Conservation (phyloP, 139 green algal species). For the Micromonas commoda region DNA sequence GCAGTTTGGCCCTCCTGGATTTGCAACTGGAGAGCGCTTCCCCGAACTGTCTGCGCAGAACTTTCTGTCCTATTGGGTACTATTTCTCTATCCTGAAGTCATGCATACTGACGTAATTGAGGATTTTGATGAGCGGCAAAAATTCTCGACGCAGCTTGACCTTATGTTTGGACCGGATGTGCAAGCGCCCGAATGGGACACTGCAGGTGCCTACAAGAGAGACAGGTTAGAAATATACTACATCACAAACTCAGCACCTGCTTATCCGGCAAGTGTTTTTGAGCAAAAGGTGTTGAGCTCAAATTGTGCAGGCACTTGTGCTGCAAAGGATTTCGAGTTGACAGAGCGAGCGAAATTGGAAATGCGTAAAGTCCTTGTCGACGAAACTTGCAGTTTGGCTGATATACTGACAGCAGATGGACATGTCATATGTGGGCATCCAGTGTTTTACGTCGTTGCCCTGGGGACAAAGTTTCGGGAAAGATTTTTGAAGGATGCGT, state of each 20-base stretch:
- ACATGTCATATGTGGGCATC: background rate
- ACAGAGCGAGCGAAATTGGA: too few species aligned
- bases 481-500: too few species aligned
- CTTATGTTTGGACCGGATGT: background rate
- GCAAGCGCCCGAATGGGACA: background rate
- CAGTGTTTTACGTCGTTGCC: background rate
- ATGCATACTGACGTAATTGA: background rate
- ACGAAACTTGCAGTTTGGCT: background rate
- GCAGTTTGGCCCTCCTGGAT: background rate
- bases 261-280: background rate
- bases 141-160: background rate
- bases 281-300: background rate
- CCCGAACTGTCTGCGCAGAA: background rate
- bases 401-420: background rate
- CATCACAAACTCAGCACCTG: background rate
- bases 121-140: background rate
- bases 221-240: background rate
- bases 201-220: background rate
- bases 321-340: background rate
- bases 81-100: background rate
- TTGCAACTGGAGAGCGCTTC: background rate
- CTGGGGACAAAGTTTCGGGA: background rate
- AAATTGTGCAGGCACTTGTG: background rate
- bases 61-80: background rate
- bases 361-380: background rate